Evolutionary conservation across 83 land plant species (phyloP).

Genomic region (Isoetes engelmannii): DNA sequence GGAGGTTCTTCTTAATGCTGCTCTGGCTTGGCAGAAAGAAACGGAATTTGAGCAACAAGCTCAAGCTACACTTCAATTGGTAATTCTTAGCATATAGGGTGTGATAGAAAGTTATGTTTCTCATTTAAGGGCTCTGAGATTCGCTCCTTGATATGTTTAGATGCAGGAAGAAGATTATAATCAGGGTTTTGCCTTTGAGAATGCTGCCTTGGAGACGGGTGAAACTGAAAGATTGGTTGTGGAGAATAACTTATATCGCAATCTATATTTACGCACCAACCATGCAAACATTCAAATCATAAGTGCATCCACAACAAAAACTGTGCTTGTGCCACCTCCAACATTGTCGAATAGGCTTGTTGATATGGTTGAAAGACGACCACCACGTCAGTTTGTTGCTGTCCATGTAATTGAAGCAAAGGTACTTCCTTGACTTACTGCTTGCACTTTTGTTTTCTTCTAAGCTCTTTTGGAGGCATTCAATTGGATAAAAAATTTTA

Average conservation of each 20-base stretch:
- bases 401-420: slow-evolving; percentile 71
- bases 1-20: slow-evolving; percentile 60
- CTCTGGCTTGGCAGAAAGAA: slow-evolving; percentile 70
- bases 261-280: slow-evolving; percentile 54
- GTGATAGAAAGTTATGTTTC: neutral
- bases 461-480: neutral
- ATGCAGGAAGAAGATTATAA: slow-evolving; percentile 32
- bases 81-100: slow-evolving; percentile 6
- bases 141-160: neutral
- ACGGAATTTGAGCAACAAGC: slow-evolving; percentile 56
- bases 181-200: slow-evolving; percentile 2
- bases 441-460: neutral
- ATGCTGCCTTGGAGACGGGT: slow-evolving; percentile 80
- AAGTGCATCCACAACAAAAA: slow-evolving; percentile 28
- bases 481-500: too few species aligned
- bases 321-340: slow-evolving; percentile 70
- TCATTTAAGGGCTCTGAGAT: neutral
- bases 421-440: slow-evolving; percentile 32
- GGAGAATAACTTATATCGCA: slow-evolving; percentile 77
- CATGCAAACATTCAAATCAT: slow-evolving; percentile 44
- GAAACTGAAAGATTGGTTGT: slow-evolving; percentile 61
- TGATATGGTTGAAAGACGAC: slow-evolving; percentile 38
- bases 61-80: slow-evolving; percentile 38
- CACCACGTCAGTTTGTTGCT: slow-evolving; percentile 61
- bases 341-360: slow-evolving; percentile 65